Conservation (phyloP, 345 rosid genomes). For the Populus deltoides region DNA sequence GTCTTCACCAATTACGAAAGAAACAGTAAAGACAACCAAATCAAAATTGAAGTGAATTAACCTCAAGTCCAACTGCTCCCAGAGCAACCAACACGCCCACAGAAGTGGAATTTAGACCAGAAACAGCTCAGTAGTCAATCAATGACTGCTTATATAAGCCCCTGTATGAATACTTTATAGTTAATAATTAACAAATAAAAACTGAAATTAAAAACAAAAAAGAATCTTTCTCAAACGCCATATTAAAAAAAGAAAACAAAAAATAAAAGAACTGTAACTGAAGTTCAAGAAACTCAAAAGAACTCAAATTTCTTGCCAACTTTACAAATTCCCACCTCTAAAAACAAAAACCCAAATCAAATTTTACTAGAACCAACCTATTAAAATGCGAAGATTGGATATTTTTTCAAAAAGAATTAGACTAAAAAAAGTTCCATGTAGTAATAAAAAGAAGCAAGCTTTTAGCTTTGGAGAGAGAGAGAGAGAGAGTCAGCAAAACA, state of each 20-base stretch:
- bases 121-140: neutral
- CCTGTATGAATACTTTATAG: conserved; percentile 3
- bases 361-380: neutral
- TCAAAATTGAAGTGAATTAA: conserved; percentile 1
- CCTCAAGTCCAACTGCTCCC: neutral
- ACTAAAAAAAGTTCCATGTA: neutral
- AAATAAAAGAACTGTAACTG: neutral
- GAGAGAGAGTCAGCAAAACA: neutral
- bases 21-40: neutral
- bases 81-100: conserved; percentile 4
- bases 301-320: neutral
- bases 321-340: conserved; percentile 2
- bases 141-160: neutral
- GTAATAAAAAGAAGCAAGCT: neutral
- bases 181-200: conserved; percentile 8
- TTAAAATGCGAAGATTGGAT: neutral
- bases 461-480: neutral
- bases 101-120: conserved; percentile 14
- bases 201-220: neutral
- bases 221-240: conserved; percentile 7
- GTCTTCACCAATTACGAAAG: neutral
- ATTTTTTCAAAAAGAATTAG: neutral
- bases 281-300: neutral
- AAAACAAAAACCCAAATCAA: conserved; percentile 16
- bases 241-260: neutral